These are phyloP conservation scores for Sorghum bicolor DNA, from an alignment of 176 grass and related monocot genomes.

Conservation along the genomic window Sorghum_bicolor_NCBIv3 NC_012873.2:58621001-58621500, in stretches of 20 bases:
- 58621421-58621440: neutral
- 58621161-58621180: neutral
- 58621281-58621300: neutral
- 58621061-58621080: neutral
- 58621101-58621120: neutral
- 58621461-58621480: conserved; percentile 10
- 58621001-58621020: conserved; percentile 1
- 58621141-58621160: neutral
- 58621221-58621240: neutral
- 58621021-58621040: neutral
- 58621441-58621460: conserved; percentile 1
- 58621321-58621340: neutral
- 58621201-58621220: neutral
- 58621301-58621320: neutral
- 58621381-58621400: neutral
- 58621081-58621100: neutral
- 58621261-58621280: neutral
- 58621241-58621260: conserved; percentile 11
- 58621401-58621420: conserved; percentile 14
- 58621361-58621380: neutral
- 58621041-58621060: conserved; percentile 19
- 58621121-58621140: neutral
- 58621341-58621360: neutral
- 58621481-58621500: neutral
- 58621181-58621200: neutral